Base-by-base conservation (phyloP, 805 yeast genomes). In the Aciculoconidium aculeatum region DNA sequence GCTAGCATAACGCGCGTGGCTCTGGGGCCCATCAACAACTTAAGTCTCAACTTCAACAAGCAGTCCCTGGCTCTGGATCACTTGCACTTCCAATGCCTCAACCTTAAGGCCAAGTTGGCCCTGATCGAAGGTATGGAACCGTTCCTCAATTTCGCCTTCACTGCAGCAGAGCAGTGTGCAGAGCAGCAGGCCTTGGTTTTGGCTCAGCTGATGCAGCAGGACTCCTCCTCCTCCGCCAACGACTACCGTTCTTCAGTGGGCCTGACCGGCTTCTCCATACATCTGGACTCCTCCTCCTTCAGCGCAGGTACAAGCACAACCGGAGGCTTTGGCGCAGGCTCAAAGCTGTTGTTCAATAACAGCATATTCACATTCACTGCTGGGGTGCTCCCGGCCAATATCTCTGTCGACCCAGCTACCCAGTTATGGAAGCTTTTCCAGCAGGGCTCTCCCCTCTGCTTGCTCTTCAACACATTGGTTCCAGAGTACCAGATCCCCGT, bases 381-480 rank as follows among this genome's bases (percentile, higher is more conserved):
- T 36, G 94, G 94, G 16, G 77, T 80, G 10, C 65, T 79, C 24
- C 94, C 90, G 4, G 82, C 82, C 4, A 75, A 72, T 39, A 68
- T 72, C 36, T 71, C 72, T 40, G 81, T 84, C 47, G 99, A 92
- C 52, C 96, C 97, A 3, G 96, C 84, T 2, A 86, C 96, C 2
- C 88, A 86, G 39, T 52, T 92, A 23, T 83, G 95, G 76, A 79
- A 85, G 41, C 61, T 92, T 18, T 78, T 92, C 47, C 94, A 90
- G 46, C 86, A 83, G 47, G 98, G 97, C 7, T 80, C 94, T 2
- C 95, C 97, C 4, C 63, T 92, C 23, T 88, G 97, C 54, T 72
- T 85, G 23, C 61, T 90, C 6, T 85, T 81, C 64, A 90, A 92
- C 56, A 64, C 76, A 9, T 68, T 86, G 12, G 67, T 67, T 31